Base-by-base conservation (phyloP, 2,329 filamentous ascomycete genomes). In the Dactylellina leptospora region DNA sequence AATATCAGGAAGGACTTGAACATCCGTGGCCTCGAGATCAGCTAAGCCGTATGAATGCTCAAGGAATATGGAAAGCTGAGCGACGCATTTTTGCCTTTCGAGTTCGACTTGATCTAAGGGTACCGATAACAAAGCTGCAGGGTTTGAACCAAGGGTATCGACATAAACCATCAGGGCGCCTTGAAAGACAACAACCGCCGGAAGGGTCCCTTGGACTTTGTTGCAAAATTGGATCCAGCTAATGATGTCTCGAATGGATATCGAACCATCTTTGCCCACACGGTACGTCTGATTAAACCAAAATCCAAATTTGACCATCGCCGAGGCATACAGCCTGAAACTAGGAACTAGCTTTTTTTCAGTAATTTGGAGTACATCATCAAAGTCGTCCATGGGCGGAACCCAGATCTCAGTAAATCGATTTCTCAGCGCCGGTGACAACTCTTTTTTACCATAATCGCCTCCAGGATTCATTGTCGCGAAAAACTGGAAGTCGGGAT, bases 381-480 rank as follows among this genome's bases (percentile, higher is more conserved):
- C 88, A 55, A 87, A 85, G 70, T 93, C 90, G 0, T 92, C 92
- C 68, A 97, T 82, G 0, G 93, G 86, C 0, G 95, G 92, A 0
- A 97, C 95, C 95, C 95, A 99, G 6, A 99, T 97, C 80, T 99
- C 95, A 0, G 95, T 99, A 79, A 99, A 96, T 71, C 95, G 90
- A 79, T 99, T 99, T 47, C 95, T 86, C 70, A 99, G 82, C 11
- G 95, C 96, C 2, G 95, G 95, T 0, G 95, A 99, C 10, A 99
- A 85, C 79, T 99, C 95, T 76, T 93, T 92, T 82, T 99, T 99
- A 75, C 95, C 95, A 79, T 97, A 99, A 78, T 99, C 95, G 47
- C 96, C 95, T 54, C 96, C 96, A 6, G 95, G 95, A 76, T 99
- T 99, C 95, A 99, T 99, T 0, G 95, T 99, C 2, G 95, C 93